Conservation (phyloP, 2,329 filamentous ascomycete genomes). For the Epichloe aotearoae region DNA sequence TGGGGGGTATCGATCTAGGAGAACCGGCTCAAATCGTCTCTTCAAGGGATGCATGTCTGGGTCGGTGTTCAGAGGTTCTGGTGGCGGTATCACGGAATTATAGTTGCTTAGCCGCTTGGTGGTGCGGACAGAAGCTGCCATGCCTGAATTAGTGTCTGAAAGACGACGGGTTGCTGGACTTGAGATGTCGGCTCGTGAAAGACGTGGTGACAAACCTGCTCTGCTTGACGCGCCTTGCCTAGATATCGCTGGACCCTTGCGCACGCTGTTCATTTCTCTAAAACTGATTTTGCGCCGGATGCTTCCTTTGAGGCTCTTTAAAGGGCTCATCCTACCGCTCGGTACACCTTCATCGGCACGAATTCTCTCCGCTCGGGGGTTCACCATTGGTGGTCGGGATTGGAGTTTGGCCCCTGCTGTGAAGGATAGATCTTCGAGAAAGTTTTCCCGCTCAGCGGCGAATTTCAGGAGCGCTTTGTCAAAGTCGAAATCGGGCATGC, state of each 20-base stretch:
- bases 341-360: constrained; percentile 53
- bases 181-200: neutral
- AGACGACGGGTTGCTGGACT: neutral
- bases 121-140: constrained; percentile 53
- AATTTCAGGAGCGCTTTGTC: constrained; percentile 90
- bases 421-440: constrained; percentile 83
- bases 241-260: constrained; percentile 65
- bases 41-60: constrained; percentile 94
- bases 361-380: constrained; percentile 66
- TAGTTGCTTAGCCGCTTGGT: constrained; percentile 89
- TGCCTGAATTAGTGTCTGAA: neutral
- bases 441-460: constrained; percentile 85
- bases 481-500: constrained; percentile 67
- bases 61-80: constrained; percentile 78
- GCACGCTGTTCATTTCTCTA: constrained; percentile 88
- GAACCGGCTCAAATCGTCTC: constrained; percentile 86
- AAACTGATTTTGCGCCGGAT: constrained; percentile 87
- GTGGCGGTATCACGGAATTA: constrained; percentile 91
- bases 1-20: constrained; percentile 89
- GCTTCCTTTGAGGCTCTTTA: constrained; percentile 61
- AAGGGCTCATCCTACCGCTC: constrained; percentile 39
- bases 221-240: constrained; percentile 48
- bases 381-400: constrained; percentile 56
- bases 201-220: constrained; percentile 26
- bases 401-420: constrained; percentile 69